Evolutionary conservation across 345 rosid species (phyloP).

Genomic region (Cardamine occulta): DNA sequence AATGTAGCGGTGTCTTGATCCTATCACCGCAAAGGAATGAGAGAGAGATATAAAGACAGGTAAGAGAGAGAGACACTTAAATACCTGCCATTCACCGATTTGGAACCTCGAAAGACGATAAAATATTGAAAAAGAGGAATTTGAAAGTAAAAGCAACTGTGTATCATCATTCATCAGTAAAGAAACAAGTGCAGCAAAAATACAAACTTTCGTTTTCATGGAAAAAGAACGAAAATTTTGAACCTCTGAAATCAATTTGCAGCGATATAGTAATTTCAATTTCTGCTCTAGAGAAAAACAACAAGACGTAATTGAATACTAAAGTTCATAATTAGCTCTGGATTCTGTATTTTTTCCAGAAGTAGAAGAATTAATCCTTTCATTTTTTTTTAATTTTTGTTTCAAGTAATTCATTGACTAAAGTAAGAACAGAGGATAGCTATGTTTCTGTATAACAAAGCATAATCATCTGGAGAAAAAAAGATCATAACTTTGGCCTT

Average conservation of each 20-base stretch:
- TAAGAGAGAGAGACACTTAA: neutral
- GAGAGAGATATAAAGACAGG: conserved; percentile 17
- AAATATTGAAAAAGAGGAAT: neutral
- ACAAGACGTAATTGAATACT: neutral
- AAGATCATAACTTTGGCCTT: conserved; percentile 4
- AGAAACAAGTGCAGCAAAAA: conserved; percentile 8
- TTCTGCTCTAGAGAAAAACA: neutral
- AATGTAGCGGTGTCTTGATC: conserved; percentile 37
- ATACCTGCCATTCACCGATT: conserved; percentile 26
- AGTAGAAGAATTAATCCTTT: neutral
- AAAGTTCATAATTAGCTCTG: neutral
- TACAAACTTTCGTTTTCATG: conserved; percentile 15
- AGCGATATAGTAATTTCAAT: neutral
- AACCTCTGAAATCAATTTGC: conserved; percentile 6
- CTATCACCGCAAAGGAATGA: conserved; percentile 42
- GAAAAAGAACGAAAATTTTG: neutral
- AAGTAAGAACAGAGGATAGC: conserved; percentile 8
- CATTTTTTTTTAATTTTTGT: neutral
- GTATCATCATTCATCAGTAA: neutral
- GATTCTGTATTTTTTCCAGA: neutral
- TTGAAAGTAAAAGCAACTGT: conserved; percentile 3
- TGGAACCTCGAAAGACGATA: conserved; percentile 29
- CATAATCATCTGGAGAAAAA: neutral
- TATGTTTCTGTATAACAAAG: neutral
- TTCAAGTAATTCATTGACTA: conserved; percentile 6